Base-by-base conservation (phyloP, 768 basidiomycete genomes). In the Clavaria fumosa region DNA sequence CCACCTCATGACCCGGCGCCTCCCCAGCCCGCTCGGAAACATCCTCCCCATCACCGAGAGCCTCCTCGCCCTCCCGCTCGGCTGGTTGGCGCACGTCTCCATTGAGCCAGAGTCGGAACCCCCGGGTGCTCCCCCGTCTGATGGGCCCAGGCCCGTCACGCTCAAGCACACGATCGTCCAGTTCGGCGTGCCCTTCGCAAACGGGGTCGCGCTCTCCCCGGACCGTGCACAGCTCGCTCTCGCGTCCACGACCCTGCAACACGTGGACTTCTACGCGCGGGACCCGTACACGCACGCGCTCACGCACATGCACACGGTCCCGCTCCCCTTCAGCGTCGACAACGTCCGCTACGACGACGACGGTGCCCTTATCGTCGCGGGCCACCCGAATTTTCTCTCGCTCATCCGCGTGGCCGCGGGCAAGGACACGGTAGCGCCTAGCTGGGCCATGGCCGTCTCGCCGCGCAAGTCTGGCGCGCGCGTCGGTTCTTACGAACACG, bases 351-450 rank as follows among this genome's bases (percentile, higher is more conserved):
- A 63, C 46, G 67, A 69, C 36, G 61, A 64, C 36, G 51, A 51
- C 5, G 62, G 63, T 14, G 39, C 53, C 1, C 58, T 83, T 35
- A 54, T 78, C 41, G 72, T 72, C n/a, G 59, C 71, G 0, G 79
- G 79, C 1, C 79, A 80, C 45, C 71, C 79, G 0, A 62, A 76
- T 50, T 77, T 79, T 53, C 68, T 66, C 0, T 56, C 66, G 12
- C 50, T 81, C 20, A 44, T 53, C 15, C 45, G 47, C 4, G 55
- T 78, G 2, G 69, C 69, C 3, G 61, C 53, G 20, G 63, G 64
- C 44, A 59, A 62, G 43, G 58, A 50, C 1, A 58, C 52, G 4
- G 45, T 43, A 0, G 53, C 73, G 2, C 64, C 72, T 3, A 78
- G 76, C 41, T 82, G 80, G 78, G 63, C 70, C 3, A 53, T 69